Conservation (phyloP, 257 asterid species). For the Scutellaria baicalensis region DNA sequence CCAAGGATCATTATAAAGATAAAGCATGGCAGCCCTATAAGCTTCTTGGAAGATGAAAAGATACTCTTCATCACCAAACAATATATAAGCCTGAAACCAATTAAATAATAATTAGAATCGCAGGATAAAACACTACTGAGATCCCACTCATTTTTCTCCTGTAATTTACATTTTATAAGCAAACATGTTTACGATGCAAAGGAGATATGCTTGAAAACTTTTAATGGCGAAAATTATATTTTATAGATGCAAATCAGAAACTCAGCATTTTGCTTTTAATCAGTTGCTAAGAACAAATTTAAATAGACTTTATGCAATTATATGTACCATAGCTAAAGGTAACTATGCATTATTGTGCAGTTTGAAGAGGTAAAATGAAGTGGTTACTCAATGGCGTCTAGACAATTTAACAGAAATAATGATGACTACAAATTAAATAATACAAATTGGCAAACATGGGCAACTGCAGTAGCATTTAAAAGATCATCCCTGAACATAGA, state of each 20-base stretch:
- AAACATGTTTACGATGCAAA: neutral
- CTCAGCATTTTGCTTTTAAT: neutral
- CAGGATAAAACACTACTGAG: neutral
- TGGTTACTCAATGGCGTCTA: neutral
- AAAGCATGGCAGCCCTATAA: conserved; percentile 83
- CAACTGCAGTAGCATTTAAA: neutral
- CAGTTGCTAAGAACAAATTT: neutral
- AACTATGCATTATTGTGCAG: neutral
- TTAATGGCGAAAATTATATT: too few species aligned
- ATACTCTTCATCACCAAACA: conserved; percentile 97
- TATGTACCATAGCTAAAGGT: neutral
- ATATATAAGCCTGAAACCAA: conserved; percentile 67
- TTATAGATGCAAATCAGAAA: neutral
- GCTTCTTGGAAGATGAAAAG: conserved; percentile 96
- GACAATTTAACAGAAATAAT: neutral
- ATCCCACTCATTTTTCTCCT: neutral
- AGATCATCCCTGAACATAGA: neutral
- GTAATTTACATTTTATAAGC: neutral
- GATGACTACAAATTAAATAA: neutral
- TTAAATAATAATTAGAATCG: conserved; percentile 2
- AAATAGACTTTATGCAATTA: neutral
- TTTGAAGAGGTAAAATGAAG: too few species aligned
- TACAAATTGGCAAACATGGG: neutral
- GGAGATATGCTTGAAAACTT: neutral
- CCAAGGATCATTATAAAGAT: conserved; percentile 96